A percentile compares a stretch with the other conserved stretches of the same genome.
Evolutionary conservation across 2,329 filamentous ascomycete species (phyloP).

Genomic region (Neofusicoccum parvum): DNA sequence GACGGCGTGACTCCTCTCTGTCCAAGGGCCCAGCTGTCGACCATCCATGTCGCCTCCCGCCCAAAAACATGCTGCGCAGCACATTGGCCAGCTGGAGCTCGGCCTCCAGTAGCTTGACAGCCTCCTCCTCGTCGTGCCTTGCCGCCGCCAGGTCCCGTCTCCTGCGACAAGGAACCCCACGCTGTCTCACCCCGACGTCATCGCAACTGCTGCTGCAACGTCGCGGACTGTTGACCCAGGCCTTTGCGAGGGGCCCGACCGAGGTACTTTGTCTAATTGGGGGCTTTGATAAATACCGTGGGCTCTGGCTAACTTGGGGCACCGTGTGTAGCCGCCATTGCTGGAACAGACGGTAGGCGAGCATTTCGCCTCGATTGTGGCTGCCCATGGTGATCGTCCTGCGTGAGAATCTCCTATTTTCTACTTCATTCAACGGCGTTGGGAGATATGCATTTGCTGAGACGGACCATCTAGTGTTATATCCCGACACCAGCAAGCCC

Average conservation of each 20-base stretch:
- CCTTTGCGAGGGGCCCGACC: conserved; percentile 35
- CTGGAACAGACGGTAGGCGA: conserved; percentile 70
- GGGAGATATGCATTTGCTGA: conserved; percentile 14
- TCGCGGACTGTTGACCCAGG: conserved; percentile 34
- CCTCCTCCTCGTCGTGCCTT: background rate
- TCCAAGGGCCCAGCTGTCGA: background rate
- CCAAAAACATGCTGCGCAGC: conserved; percentile 6
- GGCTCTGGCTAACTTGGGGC: background rate
- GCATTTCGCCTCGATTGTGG: conserved; percentile 70
- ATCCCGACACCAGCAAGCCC: conserved; percentile 62
- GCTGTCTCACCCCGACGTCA: background rate
- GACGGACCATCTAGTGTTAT: conserved; percentile 49
- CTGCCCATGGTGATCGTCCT: conserved; percentile 63
- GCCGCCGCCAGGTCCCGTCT: background rate
- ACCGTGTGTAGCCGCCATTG: conserved; percentile 60
- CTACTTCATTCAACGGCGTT: background rate
- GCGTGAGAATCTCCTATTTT: conserved; percentile 47
- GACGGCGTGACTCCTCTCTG: background rate
- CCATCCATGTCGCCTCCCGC: conserved; percentile 3
- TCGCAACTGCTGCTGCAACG: background rate
- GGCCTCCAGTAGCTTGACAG: too few species aligned
- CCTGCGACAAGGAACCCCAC: background rate
- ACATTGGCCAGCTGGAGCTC: background rate
- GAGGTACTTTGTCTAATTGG: conserved; percentile 31
- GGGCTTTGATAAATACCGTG: background rate